These are phyloP conservation scores for Xylona heveae DNA, from an alignment of 495 filamentous ascomycete species.

Conservation along the genomic window DNA sequence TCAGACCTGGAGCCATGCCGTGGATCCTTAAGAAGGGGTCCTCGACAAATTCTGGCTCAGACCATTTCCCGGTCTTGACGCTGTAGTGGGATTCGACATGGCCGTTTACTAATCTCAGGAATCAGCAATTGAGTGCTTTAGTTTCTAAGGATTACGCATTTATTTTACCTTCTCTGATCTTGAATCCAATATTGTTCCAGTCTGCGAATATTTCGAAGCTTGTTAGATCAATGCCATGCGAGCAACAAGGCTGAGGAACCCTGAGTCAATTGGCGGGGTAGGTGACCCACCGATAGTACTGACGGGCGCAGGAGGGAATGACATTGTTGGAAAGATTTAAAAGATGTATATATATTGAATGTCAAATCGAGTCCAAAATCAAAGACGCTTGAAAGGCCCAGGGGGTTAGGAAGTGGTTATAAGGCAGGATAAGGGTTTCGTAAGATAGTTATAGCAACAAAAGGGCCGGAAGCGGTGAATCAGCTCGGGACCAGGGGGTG, in stretches of 20 bases:
- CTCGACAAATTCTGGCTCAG: conserved; percentile 43
- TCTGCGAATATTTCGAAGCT: neutral
- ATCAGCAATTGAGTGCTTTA: too few relatives aligned
- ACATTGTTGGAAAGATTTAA: too few relatives aligned
- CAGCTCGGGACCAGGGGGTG: too few relatives aligned
- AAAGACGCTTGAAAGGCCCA: too few relatives aligned
- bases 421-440: too few relatives aligned
- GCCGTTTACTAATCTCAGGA: conserved; percentile 63
- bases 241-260: neutral
- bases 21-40: conserved; percentile 68
- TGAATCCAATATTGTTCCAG: conserved; percentile 6
- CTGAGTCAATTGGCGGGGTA: neutral
- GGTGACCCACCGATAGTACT: conserved; percentile 5
- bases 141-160: too few relatives aligned
- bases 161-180: conserved; percentile 5
- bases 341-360: too few relatives aligned
- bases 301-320: conserved; percentile 5
- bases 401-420: too few relatives aligned
- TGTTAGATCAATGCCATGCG: neutral
- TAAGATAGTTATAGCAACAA: too few relatives aligned
- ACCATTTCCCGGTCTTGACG: conserved; percentile 50
- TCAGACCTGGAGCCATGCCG: conserved; percentile 75
- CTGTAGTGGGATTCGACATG: conserved; percentile 59
- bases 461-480: too few relatives aligned
- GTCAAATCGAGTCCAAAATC: too few relatives aligned